Evolutionary conservation across 2,329 filamentous ascomycete species (phyloP), one percentile per base, ranked within the genome.

Genomic region (Phialophora verrucosa): DNA sequence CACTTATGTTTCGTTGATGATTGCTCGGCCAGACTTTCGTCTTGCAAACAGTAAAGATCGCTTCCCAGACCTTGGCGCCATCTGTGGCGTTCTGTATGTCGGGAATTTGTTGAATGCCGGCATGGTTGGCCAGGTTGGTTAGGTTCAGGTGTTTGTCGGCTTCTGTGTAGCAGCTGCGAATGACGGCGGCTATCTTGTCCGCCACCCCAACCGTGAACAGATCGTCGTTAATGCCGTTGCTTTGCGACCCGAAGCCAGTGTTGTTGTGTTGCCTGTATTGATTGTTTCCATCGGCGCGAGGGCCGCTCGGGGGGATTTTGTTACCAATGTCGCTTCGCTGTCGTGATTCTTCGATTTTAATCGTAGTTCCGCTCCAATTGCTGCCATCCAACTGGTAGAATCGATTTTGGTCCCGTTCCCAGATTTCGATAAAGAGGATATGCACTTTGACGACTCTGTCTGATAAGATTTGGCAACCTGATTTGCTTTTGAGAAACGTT

Each of bases 1-100:
- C 90, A 4, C 90, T 90, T 55, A 93, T 89, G 58, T 88, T 86
- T 77, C 93, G 93, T 58, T 90, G 88, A 67, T 89, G 83, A 12
- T 85, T 76, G 1, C 85, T 89, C 71, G 90, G 88, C 81, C 97
- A 96, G 55, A 74, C 66, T 20, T 90, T 85, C 67, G 87, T 82
- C 61, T 96, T 89, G 76, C 91, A 93, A 55, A 97, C 88, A 66
- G 87, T 88, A 91, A 98, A 96, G 68, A 98, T 83, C 1, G 91
- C 94, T 60, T 91, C 91, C 80, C 98, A 97, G 69, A 97, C 91
- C 77, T 97, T 99, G 69, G 90, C 86, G 3, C 89, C 87, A 65
- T 85, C 86, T 29, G 49, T 51, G 17, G 47, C 49, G 14, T 31
- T 44, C 23, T 38, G 5, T 25, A 61, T 61, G 11, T 51, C 47